A percentile compares a stretch with the other conserved stretches of the same genome.
Evolutionary conservation across 2,329 filamentous ascomycete genomes (phyloP).

Genomic region (Tolypocladium capitatum): DNA sequence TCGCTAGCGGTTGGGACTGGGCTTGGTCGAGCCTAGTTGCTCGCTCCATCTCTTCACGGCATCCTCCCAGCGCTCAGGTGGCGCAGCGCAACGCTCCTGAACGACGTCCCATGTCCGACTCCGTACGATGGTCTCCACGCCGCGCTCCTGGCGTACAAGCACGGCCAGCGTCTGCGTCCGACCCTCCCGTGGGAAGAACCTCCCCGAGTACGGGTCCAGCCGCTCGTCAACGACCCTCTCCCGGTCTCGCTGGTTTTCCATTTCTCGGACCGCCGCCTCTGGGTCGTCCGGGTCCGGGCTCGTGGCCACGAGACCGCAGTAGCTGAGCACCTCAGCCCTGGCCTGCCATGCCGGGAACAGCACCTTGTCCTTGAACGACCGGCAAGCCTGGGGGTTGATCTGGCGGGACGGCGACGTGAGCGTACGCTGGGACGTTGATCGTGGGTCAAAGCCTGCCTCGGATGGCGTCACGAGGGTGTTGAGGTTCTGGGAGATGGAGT

Average conservation of each 20-base stretch:
- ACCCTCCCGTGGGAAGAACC: conserved; percentile 69
- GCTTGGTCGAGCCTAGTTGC: conserved; percentile 7
- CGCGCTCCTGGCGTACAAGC: conserved; percentile 60
- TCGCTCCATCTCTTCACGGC: conserved; percentile 51
- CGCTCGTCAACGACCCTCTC: conserved; percentile 74
- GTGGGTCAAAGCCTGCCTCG: conserved; percentile 60
- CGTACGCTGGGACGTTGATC: conserved; percentile 54
- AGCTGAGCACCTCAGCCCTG: conserved; percentile 70
- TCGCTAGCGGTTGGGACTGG: conserved; percentile 1
- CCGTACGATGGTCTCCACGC: conserved; percentile 68
- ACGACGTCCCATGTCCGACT: conserved; percentile 71
- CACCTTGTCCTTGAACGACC: conserved; percentile 59
- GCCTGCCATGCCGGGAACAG: conserved; percentile 83
- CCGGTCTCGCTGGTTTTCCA: conserved; percentile 55
- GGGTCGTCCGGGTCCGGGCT: conserved; percentile 81
- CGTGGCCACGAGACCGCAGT: conserved; percentile 79
- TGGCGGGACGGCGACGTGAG: conserved; percentile 34
- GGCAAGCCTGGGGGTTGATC: conserved; percentile 52
- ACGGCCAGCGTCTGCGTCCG: conserved; percentile 68
- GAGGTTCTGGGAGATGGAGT: conserved; percentile 84
- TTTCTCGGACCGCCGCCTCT: conserved; percentile 53
- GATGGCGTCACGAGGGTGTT: conserved; percentile 77
- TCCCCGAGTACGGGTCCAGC: conserved; percentile 77
- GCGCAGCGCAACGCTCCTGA: conserved; percentile 56
- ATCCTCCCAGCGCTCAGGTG: conserved; percentile 47